Base-by-base conservation (phyloP, 2,329 filamentous ascomycete genomes). In the Fusarium kyushuense region DNA sequence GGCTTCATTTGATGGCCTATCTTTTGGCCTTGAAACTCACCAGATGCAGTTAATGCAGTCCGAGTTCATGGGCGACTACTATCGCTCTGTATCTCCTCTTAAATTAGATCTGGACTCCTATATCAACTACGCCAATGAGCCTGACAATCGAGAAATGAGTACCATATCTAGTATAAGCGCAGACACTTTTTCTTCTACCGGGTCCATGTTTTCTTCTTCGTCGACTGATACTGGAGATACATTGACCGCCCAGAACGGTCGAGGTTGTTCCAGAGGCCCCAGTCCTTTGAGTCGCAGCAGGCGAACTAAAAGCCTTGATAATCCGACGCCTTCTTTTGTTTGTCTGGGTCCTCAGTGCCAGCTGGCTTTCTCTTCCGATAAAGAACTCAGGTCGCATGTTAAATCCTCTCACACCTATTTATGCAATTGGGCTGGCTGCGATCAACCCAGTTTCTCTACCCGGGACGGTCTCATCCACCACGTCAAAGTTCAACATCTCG, bases 401-500 rank as follows among this genome's bases (percentile, higher is more conserved):
- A 67, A 66, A 45, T 67, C 74, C 23, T 69, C 59, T 17, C 75
- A 79, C 54, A 71, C 71, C 3, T 72, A 81, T 58, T 67, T 75
- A 2, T 84, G 82, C 63, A 77, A 78, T 52, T 84, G 81, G 82
- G 75, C 74, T 3, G 72, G 74, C 23, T 84, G 82, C 40, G 59
- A 71, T 2, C 75, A 76, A 9, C 65, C 74, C 1, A 75, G 75
- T 45, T 84, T 83, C 54, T 68, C 74, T 4, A 78, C 79, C 2
- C 75, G 74, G 16, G 76, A 78, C 33, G 80, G 76, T 11, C 76
- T 83, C 32, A 75, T 78, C 17, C 79, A 81, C 73, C 82, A 84
- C 58, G 80, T 84, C 38, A 81, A 83, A 56, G 72, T 74, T 21
- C 78, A 83, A 46, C 82, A 84, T 59, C 74, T 83, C 13, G 75